These are phyloP conservation scores for Coelastrella sp. DNA, from an alignment of 139 green algal genomes.

Conservation along the genomic window DNA sequence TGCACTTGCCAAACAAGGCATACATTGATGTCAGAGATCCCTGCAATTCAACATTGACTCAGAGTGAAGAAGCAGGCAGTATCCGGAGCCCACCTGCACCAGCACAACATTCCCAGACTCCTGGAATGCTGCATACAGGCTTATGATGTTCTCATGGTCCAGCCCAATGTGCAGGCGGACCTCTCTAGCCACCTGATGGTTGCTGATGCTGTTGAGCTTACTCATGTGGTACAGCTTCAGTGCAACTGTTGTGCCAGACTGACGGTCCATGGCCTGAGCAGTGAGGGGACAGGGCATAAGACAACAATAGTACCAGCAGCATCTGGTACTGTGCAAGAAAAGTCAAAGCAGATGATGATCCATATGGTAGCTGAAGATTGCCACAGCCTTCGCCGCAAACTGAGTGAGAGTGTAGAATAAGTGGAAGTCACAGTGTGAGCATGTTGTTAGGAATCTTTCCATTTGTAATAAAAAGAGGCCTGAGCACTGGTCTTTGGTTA, in stretches of 20 bases:
- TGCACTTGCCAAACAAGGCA: neutral
- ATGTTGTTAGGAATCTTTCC: too few relatives aligned
- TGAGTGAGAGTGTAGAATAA: too few relatives aligned
- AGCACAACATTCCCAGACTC: constrained; percentile 41
- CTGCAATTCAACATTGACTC: neutral
- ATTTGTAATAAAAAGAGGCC: too few relatives aligned
- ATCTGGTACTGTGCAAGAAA: too few relatives aligned
- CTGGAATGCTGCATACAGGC: constrained; percentile 68
- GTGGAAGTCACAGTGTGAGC: too few relatives aligned
- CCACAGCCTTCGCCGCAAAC: too few relatives aligned
- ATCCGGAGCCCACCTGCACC: constrained; percentile 7
- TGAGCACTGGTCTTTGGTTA: too few relatives aligned
- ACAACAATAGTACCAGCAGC: too few relatives aligned
- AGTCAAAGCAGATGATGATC: too few relatives aligned
- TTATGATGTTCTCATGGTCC: constrained; percentile 69
- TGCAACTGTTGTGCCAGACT: constrained; percentile 22
- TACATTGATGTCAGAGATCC: neutral
- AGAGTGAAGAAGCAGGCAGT: too few relatives aligned
- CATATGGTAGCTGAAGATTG: too few relatives aligned
- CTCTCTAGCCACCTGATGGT: constrained; percentile 67
- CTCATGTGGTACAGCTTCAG: constrained; percentile 65
- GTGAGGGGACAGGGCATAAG: neutral
- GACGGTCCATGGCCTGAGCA: constrained; percentile 1
- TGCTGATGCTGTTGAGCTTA: constrained; percentile 66
- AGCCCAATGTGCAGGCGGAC: constrained; percentile 64